Evolutionary conservation across 768 basidiomycete species (phyloP), one percentile per base, ranked within the genome.

Genomic region (Mycena filopes): DNA sequence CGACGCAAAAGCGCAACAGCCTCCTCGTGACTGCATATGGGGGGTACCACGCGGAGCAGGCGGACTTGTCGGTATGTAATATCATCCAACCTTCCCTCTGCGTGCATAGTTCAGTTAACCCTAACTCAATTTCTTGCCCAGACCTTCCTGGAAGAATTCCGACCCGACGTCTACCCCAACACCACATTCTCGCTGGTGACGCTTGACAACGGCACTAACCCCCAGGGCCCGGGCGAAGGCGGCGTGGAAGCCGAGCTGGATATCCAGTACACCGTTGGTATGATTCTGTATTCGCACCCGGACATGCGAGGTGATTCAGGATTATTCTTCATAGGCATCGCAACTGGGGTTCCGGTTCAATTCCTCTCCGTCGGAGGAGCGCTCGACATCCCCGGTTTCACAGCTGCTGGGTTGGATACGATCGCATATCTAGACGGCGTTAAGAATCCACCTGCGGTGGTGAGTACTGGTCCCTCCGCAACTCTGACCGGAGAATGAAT

Each of bases 11-110:
- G 16, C 31, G 15, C 0, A 63, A 63, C 20, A n/a, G 45, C 8
- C 43, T 56, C 6, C 26, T 63, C 16, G 55, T 63, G 0, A 63
- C 62, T 12, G 62, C 33, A 18, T 63, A 63, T 23, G 47, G 16
- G 2, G 55, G 36, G 0, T 11, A 63, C 29, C 56, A 16, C 23
- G 62, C 62, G 25, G 33, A 55, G 47, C 13, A 8, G 2, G 47
- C 53, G 6, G 62, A 64, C 50, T 41, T 64, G 11, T 2, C 13
- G 20, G 62, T 64, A 3, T 18, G 55, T 36, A 4, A 12, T 53
- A 25, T 18, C 33, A 33, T 16, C 9, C 28, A 4, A 49, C 15
- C 4, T 26, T 15, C 11, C 3, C 11, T 21, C 6, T 15, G 25
- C 5, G 10, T 28, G 28, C 3, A 45, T 4, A 11, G 45, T 33